Conservation (phyloP, 352 stramenopile genomes). For the Globisporangium heterothallicum region DNA sequence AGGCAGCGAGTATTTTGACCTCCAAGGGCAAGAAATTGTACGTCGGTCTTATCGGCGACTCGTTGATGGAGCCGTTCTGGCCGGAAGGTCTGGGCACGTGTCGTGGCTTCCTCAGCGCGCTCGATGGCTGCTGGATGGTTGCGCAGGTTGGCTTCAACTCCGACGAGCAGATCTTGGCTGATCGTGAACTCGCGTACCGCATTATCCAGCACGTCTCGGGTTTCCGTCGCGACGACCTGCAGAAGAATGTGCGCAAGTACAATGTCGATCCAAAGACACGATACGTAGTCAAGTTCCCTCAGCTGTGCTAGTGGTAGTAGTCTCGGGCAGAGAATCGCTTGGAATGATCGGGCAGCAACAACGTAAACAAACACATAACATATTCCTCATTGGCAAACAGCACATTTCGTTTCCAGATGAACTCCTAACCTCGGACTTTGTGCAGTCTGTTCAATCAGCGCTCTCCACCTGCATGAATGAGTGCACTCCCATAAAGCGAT, state of each 20-base stretch:
- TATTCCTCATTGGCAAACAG: too few species aligned
- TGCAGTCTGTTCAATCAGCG: too few species aligned
- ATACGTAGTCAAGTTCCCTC: constrained; percentile 75
- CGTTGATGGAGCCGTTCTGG: constrained; percentile 85
- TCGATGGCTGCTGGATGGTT: constrained; percentile 78
- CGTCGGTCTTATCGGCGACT: constrained; percentile 71
- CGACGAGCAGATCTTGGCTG: constrained; percentile 66
- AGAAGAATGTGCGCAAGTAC: constrained; percentile 84
- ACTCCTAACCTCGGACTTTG: too few species aligned
- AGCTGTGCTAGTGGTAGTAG: constrained; percentile 37
- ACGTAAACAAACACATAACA: too few species aligned
- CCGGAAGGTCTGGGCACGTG: constrained; percentile 78
- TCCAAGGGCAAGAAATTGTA: constrained; percentile 73
- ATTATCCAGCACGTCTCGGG: constrained; percentile 73
- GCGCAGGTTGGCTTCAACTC: constrained; percentile 61
- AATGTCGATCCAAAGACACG: constrained; percentile 65
- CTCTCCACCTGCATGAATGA: too few species aligned
- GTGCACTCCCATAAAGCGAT: too few species aligned
- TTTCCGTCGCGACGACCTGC: constrained; percentile 65
- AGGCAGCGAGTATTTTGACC: constrained; percentile 62
- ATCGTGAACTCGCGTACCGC: constrained; percentile 73
- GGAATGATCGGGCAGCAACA: too few species aligned
- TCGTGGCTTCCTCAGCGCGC: constrained; percentile 70
- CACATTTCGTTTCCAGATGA: too few species aligned
- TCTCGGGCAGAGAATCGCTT: too few species aligned